Conservation (phyloP, 2,329 filamentous ascomycete genomes). For the Lasiodiplodia citricola region DNA sequence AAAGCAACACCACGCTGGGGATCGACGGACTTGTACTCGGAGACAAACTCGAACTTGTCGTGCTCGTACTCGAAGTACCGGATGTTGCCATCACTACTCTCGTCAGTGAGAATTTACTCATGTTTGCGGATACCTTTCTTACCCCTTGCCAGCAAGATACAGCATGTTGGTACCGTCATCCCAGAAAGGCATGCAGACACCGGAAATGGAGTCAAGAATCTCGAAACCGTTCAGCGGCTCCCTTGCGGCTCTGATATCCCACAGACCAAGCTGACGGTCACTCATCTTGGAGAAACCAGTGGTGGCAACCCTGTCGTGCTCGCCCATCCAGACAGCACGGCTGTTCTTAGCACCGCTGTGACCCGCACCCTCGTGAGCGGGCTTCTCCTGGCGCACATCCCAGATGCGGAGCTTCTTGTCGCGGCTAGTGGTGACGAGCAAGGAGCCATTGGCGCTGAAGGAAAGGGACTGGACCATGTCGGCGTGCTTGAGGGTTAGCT, state of each 20-base stretch:
- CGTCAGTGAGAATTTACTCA: constrained; percentile 28
- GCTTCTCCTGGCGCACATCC: constrained; percentile 93
- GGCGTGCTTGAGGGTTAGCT: constrained; percentile 78
- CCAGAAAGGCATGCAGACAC: constrained; percentile 99
- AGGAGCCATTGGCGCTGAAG: constrained; percentile 87
- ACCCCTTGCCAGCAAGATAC: constrained; percentile 97
- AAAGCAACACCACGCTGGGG: constrained; percentile 95
- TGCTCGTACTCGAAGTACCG: constrained; percentile 98
- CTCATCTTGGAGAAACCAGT: constrained; percentile 99
- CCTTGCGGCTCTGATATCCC: constrained; percentile 81
- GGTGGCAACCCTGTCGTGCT: constrained; percentile 93
- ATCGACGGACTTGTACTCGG: constrained; percentile 95
- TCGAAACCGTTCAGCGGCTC: constrained; percentile 91
- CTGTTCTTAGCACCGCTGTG: constrained; percentile 97
- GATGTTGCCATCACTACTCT: constrained; percentile 87
- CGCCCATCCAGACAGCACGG: constrained; percentile 94
- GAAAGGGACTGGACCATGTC: constrained; percentile 96
- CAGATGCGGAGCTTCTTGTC: constrained; percentile 98
- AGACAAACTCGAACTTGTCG: constrained; percentile 97
- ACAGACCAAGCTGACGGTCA: constrained; percentile 91
- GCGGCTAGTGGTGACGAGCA: constrained; percentile 89
- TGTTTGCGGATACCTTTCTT: constrained; percentile 44
- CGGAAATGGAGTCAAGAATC: constrained; percentile 91
- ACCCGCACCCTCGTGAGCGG: constrained; percentile 81
- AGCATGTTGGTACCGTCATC: constrained; percentile 94